phyloP scores from a whole-genome alignment of 192 early-diverging fungal species.

The Physocladia obscura region DNA sequence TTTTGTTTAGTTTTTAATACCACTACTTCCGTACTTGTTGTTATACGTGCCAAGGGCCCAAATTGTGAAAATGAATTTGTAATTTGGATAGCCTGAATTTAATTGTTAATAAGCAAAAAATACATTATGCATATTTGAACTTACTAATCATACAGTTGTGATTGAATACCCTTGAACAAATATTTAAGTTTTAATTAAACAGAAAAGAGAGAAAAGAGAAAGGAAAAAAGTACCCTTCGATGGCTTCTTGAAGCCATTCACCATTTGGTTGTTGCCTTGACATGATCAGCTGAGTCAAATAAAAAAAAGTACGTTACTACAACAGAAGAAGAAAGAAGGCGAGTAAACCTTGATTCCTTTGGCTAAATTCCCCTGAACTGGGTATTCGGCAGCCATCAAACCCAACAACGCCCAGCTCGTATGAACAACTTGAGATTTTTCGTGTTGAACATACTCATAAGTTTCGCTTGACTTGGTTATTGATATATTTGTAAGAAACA shows the following conservation, averaged over 20 bases:
- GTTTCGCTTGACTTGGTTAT: conserved; percentile 73
- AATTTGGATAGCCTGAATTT: conserved; percentile 26
- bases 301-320: background rate
- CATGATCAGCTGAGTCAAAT: conserved; percentile 68
- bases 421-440: conserved; percentile 86
- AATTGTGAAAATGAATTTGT: conserved; percentile 29
- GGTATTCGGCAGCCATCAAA: conserved; percentile 88
- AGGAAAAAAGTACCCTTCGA: no score
- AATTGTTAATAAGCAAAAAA: background rate
- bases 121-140: background rate
- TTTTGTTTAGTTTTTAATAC: no score
- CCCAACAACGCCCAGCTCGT: conserved; percentile 86
- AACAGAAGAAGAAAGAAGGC: background rate
- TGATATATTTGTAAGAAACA: no score
- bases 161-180: no score
- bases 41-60: conserved; percentile 20
- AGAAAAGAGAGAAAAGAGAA: no score
- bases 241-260: conserved; percentile 93
- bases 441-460: conserved; percentile 61
- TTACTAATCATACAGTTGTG: conserved; percentile 54
- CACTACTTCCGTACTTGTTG: background rate
- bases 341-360: conserved; percentile 57
- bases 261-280: conserved; percentile 83
- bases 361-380: conserved; percentile 63
- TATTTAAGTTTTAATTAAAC: no score